phyloP scores from a whole-genome alignment of 1,139 yeast genomes.

The Meyerozyma smithsonii region DNA sequence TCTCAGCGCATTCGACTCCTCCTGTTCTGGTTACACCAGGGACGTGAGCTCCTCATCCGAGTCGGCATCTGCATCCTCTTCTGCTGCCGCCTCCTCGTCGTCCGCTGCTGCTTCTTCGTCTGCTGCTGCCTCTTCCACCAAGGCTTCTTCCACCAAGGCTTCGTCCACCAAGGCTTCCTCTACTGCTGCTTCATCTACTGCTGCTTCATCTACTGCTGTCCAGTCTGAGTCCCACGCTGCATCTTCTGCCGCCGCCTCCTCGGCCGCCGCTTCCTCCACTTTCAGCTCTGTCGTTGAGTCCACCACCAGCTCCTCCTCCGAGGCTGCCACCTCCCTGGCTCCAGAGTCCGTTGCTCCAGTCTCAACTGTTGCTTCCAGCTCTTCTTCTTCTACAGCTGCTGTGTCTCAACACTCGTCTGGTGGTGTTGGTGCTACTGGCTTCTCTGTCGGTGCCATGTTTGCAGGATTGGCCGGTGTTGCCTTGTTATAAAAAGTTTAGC shows the following conservation, averaged over 20 bases:
- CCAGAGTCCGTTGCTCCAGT: constrained; percentile 12
- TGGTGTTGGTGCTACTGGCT: constrained; percentile 11
- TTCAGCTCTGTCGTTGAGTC: constrained; percentile 9
- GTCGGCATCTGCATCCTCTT: constrained; percentile 7
- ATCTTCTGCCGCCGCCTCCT: constrained; percentile 12
- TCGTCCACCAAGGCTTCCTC: constrained; percentile 11
- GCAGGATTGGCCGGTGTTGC: constrained; percentile 16
- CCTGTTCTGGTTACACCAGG: constrained; percentile 42
- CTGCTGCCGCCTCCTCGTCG: constrained; percentile 19
- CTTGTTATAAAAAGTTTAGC: constrained; percentile 12
- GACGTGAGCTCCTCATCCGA: constrained; percentile 9
- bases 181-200: constrained; percentile 22
- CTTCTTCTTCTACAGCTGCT: constrained; percentile 9
- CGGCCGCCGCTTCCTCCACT: constrained; percentile 11
- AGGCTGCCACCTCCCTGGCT: constrained; percentile 9
- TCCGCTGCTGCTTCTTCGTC: constrained; percentile 23
- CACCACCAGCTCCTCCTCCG: constrained; percentile 9
- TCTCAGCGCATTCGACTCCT: constrained; percentile 45
- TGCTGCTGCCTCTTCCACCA: constrained; percentile 23
- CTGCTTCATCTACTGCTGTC: constrained; percentile 19
- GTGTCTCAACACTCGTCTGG: constrained; percentile 14
- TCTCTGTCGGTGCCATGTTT: constrained; percentile 17
- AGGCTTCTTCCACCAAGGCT: constrained; percentile 17
- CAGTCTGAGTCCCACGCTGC: no score
- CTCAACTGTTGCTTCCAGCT: constrained; percentile 10